phyloP scores from a whole-genome alignment of 768 basidiomycete genomes.

The Heimioporus sp. region DNA sequence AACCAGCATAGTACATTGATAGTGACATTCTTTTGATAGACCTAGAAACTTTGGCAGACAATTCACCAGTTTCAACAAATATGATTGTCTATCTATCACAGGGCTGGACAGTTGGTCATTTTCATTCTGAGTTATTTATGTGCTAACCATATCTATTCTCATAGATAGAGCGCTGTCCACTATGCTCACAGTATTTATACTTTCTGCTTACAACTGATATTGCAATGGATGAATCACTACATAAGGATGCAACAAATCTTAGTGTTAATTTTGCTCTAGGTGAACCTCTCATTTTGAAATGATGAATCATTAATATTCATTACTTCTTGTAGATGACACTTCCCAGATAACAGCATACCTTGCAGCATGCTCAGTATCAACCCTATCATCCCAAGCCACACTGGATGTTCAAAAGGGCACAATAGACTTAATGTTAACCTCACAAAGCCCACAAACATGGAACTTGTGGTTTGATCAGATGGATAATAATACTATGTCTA shows the following conservation, averaged over 20 bases:
- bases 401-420: conserved; percentile 1
- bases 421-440: neutral
- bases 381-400: neutral
- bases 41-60: too few relatives aligned
- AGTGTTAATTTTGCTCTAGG: neutral
- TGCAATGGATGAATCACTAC: neutral
- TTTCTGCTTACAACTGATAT: conserved; percentile 13
- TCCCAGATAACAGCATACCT: conserved; percentile 1
- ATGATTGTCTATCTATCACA: neutral
- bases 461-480: conserved; percentile 3
- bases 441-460: neutral
- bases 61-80: neutral
- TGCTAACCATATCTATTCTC: too few relatives aligned
- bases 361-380: conserved; percentile 5
- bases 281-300: neutral
- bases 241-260: neutral
- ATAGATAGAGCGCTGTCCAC: too few relatives aligned
- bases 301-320: neutral
- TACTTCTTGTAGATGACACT: neutral
- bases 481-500: too few relatives aligned
- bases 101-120: neutral
- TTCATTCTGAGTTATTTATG: too few relatives aligned
- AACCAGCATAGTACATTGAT: neutral
- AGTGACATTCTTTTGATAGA: neutral
- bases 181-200: neutral